Conservation (phyloP, 257 asterid genomes). For the Rhazya stricta region DNA sequence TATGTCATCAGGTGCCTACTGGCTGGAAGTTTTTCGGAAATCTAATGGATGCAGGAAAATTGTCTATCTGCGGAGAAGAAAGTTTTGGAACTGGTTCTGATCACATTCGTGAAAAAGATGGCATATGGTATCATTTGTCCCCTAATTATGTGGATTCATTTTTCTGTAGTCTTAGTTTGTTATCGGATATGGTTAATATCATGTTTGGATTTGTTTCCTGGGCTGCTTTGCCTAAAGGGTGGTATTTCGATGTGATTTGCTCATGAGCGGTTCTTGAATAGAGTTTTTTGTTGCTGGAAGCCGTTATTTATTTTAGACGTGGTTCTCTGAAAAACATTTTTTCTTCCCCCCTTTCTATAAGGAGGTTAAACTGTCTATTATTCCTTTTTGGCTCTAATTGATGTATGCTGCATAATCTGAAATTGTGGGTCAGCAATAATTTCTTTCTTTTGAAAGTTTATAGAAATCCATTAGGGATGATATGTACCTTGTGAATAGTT, state of each 20-base stretch:
- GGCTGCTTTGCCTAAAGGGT: background rate
- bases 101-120: slow-evolving; percentile 97
- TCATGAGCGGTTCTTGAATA: background rate
- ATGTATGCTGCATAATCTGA: background rate
- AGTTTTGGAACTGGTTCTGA: slow-evolving; percentile 99
- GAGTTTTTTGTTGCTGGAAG: background rate
- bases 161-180: background rate
- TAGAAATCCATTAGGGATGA: background rate
- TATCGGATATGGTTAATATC: background rate
- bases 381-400: background rate
- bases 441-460: background rate
- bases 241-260: background rate
- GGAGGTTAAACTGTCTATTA: background rate
- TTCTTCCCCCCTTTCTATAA: background rate
- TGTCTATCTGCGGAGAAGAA: slow-evolving; percentile 98
- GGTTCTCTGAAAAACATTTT: background rate
- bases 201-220: background rate
- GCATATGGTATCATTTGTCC: slow-evolving; percentile 61
- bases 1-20: slow-evolving; percentile 69
- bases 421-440: background rate
- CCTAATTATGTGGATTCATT: background rate
- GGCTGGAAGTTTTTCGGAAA: slow-evolving; percentile 99
- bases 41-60: slow-evolving; percentile 89
- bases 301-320: background rate
- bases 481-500: background rate